Conservation (phyloP, 805 yeast species). For the Wickerhamomyces canadensis region DNA sequence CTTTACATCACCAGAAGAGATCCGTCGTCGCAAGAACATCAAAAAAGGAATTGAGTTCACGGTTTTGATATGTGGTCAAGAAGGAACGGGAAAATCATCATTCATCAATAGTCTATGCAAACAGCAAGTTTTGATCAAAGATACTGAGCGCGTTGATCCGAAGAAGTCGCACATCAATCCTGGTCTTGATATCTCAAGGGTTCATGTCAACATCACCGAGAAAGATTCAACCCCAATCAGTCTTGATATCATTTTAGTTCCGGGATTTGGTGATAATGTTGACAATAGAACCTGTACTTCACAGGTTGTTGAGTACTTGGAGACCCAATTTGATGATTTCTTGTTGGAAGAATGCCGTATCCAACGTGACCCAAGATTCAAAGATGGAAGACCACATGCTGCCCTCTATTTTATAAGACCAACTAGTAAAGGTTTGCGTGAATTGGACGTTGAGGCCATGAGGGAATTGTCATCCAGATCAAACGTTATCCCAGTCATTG, state of each 20-base stretch:
- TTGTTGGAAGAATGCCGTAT: constrained; percentile 73
- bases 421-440: constrained; percentile 62
- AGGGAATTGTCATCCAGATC: constrained; percentile 62
- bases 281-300: constrained; percentile 49
- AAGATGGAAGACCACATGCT: constrained; percentile 72
- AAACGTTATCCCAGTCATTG: constrained; percentile 78
- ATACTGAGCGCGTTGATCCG: constrained; percentile 23
- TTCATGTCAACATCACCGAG: constrained; percentile 51
- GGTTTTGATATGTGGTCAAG: constrained; percentile 64
- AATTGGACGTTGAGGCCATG: constrained; percentile 71
- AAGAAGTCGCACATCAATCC: constrained; percentile 30
- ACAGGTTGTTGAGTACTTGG: constrained; percentile 54
- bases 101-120: constrained; percentile 66
- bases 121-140: constrained; percentile 33
- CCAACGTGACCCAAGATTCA: constrained; percentile 63
- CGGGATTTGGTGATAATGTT: constrained; percentile 75
- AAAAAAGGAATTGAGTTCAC: constrained; percentile 60
- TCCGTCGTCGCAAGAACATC: constrained; percentile 56
- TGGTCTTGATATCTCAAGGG: constrained; percentile 39
- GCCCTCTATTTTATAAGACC: constrained; percentile 72
- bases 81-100: constrained; percentile 71
- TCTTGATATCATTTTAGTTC: constrained; percentile 61
- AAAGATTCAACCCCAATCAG: constrained; percentile 46
- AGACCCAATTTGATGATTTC: constrained; percentile 65
- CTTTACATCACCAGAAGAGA: constrained; percentile 28